These are phyloP conservation scores for Pseudogymnoascus sp. DNA, from an alignment of 2,329 filamentous ascomycete species.

Conservation along the genomic window DNA sequence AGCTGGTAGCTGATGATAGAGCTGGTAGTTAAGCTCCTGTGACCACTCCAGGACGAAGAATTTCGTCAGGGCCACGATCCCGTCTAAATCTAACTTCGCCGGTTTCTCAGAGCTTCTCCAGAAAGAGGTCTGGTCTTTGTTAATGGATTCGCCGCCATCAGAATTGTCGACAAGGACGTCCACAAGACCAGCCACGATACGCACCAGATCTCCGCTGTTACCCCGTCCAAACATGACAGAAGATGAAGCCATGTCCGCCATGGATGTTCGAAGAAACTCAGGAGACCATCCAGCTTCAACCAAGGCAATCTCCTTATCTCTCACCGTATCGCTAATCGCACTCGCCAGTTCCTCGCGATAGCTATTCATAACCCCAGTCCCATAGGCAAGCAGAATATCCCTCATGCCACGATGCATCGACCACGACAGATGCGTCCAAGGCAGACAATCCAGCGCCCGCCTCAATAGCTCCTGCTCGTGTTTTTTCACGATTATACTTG, in stretches of 20 bases:
- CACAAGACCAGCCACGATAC: constrained; percentile 25
- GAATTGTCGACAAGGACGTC: constrained; percentile 8
- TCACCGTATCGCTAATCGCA: constrained; percentile 14
- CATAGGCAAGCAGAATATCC: constrained; percentile 27
- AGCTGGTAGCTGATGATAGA: constrained; percentile 28
- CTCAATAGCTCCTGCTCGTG: constrained; percentile 19
- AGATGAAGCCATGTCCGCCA: constrained; percentile 25
- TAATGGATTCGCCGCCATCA: constrained; percentile 10
- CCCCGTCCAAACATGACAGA: constrained; percentile 25
- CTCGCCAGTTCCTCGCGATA: constrained; percentile 19
- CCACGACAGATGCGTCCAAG: constrained; percentile 29
- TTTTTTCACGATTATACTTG: constrained; percentile 15
- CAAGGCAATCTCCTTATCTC: constrained; percentile 11
- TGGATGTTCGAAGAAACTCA: constrained; percentile 22
- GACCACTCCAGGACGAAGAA: constrained; percentile 30
- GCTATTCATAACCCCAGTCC: constrained; percentile 21
- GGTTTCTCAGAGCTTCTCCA: not conserved
- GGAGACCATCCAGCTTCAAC: constrained; percentile 23
- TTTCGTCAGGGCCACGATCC: constrained; percentile 27
- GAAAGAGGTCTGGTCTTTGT: constrained; percentile 10
- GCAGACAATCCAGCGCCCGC: constrained; percentile 25
- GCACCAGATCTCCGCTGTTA: constrained; percentile 27
- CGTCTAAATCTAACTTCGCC: constrained; percentile 16
- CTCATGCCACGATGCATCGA: constrained; percentile 28
- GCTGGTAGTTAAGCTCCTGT: constrained; percentile 30